phyloP scores from a whole-genome alignment of 1,139 yeast genomes.

The Debaryomyces udenii region DNA sequence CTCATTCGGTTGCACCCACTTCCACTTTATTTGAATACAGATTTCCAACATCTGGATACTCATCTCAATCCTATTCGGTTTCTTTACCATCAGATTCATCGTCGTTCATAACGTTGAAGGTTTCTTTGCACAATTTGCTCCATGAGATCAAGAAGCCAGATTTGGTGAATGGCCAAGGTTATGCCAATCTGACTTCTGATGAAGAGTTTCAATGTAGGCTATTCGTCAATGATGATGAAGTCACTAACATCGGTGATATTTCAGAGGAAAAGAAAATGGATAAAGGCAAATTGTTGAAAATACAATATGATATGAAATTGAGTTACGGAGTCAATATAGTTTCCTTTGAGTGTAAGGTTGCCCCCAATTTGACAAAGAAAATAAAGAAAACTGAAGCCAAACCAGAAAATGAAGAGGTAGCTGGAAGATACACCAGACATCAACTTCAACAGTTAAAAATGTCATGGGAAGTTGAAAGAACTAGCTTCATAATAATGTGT shows the following conservation, averaged over 20 bases:
- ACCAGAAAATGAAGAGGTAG: constrained; percentile 31
- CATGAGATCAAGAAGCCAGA: constrained; percentile 38
- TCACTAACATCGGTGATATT: constrained; percentile 41
- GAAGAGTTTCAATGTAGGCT: constrained; percentile 50
- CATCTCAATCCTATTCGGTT: constrained; percentile 45
- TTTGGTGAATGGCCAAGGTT: constrained; percentile 36
- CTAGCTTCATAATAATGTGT: constrained; percentile 36
- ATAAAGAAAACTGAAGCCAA: constrained; percentile 29
- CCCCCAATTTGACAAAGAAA: constrained; percentile 39
- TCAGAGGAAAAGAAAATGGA: constrained; percentile 31
- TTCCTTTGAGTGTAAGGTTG: constrained; percentile 50
- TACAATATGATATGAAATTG: constrained; percentile 53
- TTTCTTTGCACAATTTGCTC: constrained; percentile 46
- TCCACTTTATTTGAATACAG: constrained; percentile 48
- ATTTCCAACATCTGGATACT: constrained; percentile 48
- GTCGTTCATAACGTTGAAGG: constrained; percentile 47
- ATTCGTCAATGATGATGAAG: constrained; percentile 53
- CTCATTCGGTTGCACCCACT: constrained; percentile 27
- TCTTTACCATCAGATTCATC: constrained; percentile 48
- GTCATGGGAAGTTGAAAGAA: constrained; percentile 52
- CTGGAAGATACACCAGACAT: constrained; percentile 51
- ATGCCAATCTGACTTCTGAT: constrained; percentile 27
- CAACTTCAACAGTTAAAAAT: constrained; percentile 50
- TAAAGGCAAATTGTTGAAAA: constrained; percentile 26
- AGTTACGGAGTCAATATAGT: constrained; percentile 52